Evolutionary conservation across 2,329 filamentous ascomycete species (phyloP), one percentile per base, ranked within the genome.

Genomic region (Verticillium tricorpus): DNA sequence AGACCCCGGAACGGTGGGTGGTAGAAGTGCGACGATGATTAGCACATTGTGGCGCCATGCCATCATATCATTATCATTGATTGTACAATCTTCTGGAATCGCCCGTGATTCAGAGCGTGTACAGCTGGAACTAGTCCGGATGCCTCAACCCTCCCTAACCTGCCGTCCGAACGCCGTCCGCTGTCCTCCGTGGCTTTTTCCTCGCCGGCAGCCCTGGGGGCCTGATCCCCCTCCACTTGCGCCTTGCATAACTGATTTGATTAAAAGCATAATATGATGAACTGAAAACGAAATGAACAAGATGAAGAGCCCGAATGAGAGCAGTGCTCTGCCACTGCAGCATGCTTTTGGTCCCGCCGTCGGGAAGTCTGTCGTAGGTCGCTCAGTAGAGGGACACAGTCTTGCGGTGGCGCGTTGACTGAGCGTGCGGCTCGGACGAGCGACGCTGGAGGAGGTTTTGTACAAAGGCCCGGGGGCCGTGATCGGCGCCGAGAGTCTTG

Each of bases 371-470:
- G 37, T 40, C 37, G 37, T 17, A 22, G 11, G 11, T 8, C n/a
- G 45, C 9, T 50, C 19, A 50, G 19, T 50, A 50, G 45, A 50
- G 22, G 9, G 45, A 50, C 19, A 22, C 19, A 11, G 45, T 50
- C 19, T 14, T 50, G 9, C 45, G 8, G 19, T 50, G 45, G 17
- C 45, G 45, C 45, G n/a, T 25, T 11, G 45, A n/a, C 12, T 22
- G 45, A 14, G 45, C 45, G 45, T 22, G 19, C 45, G 54, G 74
- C 56, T 77, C 73, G 28, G 77, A 78, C 40, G 75, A 70, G 45
- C 77, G 75, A 61, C 78, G 77, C 40, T 77, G 71, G 62, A 80
- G 76, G 59, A 81, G 68, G 58, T 75, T 73, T 58, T 74, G 72
- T 65, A 80, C 71, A 66, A 79, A 71, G 17, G 70, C 68, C 34